Conservation (phyloP, 768 basidiomycete species). For the Leccinum disarticulatum region DNA sequence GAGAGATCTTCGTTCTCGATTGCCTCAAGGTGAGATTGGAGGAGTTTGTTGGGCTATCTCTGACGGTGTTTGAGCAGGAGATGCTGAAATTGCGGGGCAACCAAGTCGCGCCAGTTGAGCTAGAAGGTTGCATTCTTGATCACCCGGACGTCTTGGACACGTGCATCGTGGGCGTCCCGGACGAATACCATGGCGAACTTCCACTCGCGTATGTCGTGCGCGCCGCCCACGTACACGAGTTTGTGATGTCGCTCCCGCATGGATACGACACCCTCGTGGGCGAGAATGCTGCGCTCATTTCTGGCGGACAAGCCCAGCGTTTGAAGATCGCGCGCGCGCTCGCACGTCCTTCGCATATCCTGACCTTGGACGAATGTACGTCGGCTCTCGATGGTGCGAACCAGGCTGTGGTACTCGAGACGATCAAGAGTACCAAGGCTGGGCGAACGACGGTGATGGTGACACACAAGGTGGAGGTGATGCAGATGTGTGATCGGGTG, state of each 20-base stretch:
- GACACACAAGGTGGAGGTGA: constrained; percentile 88
- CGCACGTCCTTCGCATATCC: constrained; percentile 66
- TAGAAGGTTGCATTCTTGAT: constrained; percentile 62
- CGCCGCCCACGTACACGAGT: constrained; percentile 88
- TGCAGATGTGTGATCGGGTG: constrained; percentile 91
- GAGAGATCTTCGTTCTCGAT: constrained; percentile 70
- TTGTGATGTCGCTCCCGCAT: constrained; percentile 72
- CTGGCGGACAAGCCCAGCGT: constrained; percentile 94
- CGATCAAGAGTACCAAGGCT: constrained; percentile 61
- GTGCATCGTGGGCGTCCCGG: constrained; percentile 65
- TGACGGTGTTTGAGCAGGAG: constrained; percentile 44
- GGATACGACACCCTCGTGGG: too few species aligned
- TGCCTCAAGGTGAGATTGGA: constrained; percentile 57
- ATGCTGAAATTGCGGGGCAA: constrained; percentile 64
- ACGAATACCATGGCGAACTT: constrained; percentile 76
- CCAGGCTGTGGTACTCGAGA: constrained; percentile 78
- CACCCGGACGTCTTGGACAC: constrained; percentile 61
- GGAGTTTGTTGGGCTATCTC: not conserved
- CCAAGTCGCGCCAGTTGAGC: constrained; percentile 64
- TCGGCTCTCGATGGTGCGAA: constrained; percentile 85
- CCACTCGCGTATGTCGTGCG: constrained; percentile 68
- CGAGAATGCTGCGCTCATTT: constrained; percentile 87
- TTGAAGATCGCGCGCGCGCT: constrained; percentile 92
- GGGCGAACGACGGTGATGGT: constrained; percentile 86
- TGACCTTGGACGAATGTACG: constrained; percentile 96